Conservation (phyloP, 1,284 basidiomycete species). For the Coniferiporia sulphurascens region DNA sequence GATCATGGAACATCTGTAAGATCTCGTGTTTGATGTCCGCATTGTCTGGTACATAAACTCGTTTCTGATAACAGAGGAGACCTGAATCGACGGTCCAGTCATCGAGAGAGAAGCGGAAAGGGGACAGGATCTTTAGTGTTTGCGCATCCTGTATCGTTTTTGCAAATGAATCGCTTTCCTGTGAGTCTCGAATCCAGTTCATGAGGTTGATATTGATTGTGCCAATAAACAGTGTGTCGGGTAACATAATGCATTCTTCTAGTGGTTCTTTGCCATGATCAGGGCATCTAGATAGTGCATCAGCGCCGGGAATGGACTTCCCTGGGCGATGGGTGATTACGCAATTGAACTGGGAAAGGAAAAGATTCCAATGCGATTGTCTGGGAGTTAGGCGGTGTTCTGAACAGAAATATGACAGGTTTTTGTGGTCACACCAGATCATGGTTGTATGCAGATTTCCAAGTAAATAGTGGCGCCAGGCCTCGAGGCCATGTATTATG, state of each 20-base stretch:
- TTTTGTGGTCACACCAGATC: conserved; percentile 1
- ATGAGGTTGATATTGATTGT: conserved; percentile 11
- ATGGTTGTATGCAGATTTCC: neutral
- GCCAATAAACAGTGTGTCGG: conserved; percentile 23
- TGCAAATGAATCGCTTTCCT: too few species aligned
- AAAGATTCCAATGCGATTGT: conserved; percentile 38
- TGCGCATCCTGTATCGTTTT: neutral
- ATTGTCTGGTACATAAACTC: conserved; percentile 24
- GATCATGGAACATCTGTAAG: conserved; percentile 29
- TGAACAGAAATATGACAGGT: neutral
- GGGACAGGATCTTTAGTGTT: neutral
- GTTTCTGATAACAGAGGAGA: conserved; percentile 17
- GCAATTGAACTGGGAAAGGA: conserved; percentile 34
- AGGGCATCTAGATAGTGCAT: conserved; percentile 35
- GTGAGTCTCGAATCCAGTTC: neutral
- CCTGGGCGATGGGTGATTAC: conserved; percentile 36
- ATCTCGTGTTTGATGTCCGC: conserved; percentile 23
- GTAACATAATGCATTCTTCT: conserved; percentile 30
- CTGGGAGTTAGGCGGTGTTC: neutral
- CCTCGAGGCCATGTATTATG: neutral
- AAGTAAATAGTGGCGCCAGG: neutral
- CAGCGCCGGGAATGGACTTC: conserved; percentile 28
- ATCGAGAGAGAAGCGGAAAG: neutral
- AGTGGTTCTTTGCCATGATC: conserved; percentile 30
- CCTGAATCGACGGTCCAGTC: conserved; percentile 17